phyloP scores from a whole-genome alignment of 352 stramenopile species.

The Globisporangium okanoganense region DNA sequence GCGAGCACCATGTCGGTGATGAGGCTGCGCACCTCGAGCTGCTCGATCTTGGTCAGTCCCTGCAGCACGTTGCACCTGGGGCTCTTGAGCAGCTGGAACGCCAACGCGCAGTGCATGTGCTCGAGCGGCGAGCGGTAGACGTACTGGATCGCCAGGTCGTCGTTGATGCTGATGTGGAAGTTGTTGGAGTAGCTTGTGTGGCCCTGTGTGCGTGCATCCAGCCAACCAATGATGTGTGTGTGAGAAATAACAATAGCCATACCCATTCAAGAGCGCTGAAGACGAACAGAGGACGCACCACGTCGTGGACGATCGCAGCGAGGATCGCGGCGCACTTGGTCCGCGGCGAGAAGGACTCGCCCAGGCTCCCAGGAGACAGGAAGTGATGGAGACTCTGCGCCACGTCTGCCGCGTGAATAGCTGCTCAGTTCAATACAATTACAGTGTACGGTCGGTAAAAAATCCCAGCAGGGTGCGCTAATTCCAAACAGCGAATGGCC shows the following conservation, averaged over 20 bases:
- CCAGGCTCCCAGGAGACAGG: slow-evolving; percentile 42
- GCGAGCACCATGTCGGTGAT: slow-evolving; percentile 86
- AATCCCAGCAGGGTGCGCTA: background rate
- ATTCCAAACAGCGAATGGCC: background rate
- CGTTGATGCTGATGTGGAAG: slow-evolving; percentile 81
- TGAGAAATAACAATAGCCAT: background rate
- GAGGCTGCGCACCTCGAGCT: slow-evolving; percentile 70
- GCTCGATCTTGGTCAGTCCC: slow-evolving; percentile 66
- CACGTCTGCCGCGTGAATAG: slow-evolving; percentile 81
- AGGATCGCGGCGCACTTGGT: slow-evolving; percentile 72
- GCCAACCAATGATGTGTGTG: background rate
- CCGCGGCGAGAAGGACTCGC: slow-evolving; percentile 48
- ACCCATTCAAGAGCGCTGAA: too few species aligned
- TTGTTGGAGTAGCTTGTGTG: slow-evolving; percentile 88
- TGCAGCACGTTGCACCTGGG: slow-evolving; percentile 69
- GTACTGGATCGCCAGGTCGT: slow-evolving; percentile 78
- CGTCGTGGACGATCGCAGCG: slow-evolving; percentile 79
- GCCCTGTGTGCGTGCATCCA: slow-evolving; percentile 24
- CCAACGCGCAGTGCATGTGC: slow-evolving; percentile 83
- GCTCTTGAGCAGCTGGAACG: slow-evolving; percentile 75
- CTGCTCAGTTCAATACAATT: slow-evolving; percentile 16
- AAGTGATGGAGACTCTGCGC: slow-evolving; percentile 76
- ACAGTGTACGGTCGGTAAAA: background rate
- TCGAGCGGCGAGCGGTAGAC: slow-evolving; percentile 82
- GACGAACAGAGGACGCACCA: slow-evolving; percentile 46